Evolutionary conservation across 495 filamentous ascomycete species (phyloP).

Genomic region (Chaetomium fimeti): DNA sequence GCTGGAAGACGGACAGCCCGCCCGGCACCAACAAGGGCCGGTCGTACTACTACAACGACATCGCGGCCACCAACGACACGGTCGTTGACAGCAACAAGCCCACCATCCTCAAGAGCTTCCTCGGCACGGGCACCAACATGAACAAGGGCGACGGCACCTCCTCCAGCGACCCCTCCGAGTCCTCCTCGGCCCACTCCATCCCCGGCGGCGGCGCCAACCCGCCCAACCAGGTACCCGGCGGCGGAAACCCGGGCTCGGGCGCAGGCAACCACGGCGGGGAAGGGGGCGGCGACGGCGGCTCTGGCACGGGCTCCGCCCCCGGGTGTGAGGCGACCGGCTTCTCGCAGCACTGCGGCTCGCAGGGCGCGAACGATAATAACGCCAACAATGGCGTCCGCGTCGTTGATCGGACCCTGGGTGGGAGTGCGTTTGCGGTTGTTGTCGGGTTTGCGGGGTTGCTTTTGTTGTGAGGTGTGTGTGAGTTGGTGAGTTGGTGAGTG

Average conservation of each 20-base stretch:
- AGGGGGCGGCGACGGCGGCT: slow-evolving; percentile 19
- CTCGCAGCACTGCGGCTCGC: slow-evolving; percentile 35
- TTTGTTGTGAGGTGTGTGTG: slow-evolving; percentile 33
- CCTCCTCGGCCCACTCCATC: slow-evolving; percentile 33
- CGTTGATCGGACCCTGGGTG: slow-evolving; percentile 43
- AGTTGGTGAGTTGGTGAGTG: no score
- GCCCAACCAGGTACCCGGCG: slow-evolving; percentile 22
- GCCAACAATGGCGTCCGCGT: slow-evolving; percentile 36
- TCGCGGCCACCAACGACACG: slow-evolving; percentile 66
- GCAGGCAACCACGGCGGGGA: slow-evolving; percentile 8
- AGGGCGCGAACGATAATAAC: slow-evolving; percentile 9
- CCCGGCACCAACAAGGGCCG: slow-evolving; percentile 60
- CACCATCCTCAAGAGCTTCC: slow-evolving; percentile 76
- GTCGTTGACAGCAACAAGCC: slow-evolving; percentile 70
- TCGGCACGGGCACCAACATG: slow-evolving; percentile 75
- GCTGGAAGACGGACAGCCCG: slow-evolving; percentile 68
- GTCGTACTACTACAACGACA: slow-evolving; percentile 73
- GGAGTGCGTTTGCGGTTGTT: slow-evolving; percentile 51
- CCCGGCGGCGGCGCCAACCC: slow-evolving; percentile 38
- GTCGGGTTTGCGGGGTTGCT: slow-evolving; percentile 49
- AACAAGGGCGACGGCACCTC: slow-evolving; percentile 42
- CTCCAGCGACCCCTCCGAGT: slow-evolving; percentile 28
- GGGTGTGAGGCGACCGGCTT: slow-evolving; percentile 37
- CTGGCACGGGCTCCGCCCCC: slow-evolving; percentile 13
- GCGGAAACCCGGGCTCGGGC: slow-evolving; percentile 21